Conservation (phyloP, 1,284 basidiomycete species). For the Wallemia mellicola region DNA sequence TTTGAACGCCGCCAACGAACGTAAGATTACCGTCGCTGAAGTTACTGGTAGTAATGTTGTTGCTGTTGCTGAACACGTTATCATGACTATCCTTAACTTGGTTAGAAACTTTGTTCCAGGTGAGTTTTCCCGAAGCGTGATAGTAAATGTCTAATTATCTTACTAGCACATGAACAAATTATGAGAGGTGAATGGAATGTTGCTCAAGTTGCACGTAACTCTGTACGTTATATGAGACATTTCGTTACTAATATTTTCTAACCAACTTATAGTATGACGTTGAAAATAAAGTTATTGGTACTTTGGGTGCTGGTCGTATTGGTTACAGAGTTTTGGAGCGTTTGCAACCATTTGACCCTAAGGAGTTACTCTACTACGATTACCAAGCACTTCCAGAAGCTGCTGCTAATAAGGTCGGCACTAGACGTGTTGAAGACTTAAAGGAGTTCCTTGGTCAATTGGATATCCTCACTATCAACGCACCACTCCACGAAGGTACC, state of each 20-base stretch:
- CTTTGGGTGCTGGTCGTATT: conserved; percentile 53
- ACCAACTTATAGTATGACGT: conserved; percentile 32
- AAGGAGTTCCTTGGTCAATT: conserved; percentile 49
- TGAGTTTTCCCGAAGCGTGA: conserved; percentile 21
- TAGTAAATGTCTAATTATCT: conserved; percentile 1
- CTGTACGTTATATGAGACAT: conserved; percentile 11
- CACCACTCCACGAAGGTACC: conserved; percentile 68
- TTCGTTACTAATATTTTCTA: neutral
- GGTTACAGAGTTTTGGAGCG: conserved; percentile 37
- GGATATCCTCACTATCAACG: conserved; percentile 65
- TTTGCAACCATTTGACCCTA: conserved; percentile 57
- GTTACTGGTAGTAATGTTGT: conserved; percentile 51
- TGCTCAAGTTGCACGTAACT: conserved; percentile 43
- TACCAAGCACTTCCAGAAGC: conserved; percentile 46
- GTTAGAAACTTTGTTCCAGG: conserved; percentile 63
- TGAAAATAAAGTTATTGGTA: conserved; percentile 70
- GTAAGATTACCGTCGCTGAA: conserved; percentile 51
- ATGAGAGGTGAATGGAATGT: conserved; percentile 60
- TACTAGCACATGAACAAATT: conserved; percentile 32
- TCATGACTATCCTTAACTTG: conserved; percentile 53
- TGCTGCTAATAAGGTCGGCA: conserved; percentile 37
- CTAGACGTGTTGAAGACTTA: conserved; percentile 46
- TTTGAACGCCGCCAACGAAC: conserved; percentile 57
- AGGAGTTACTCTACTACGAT: conserved; percentile 80
- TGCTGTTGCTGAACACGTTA: conserved; percentile 47